Percentiles rank a stretch among this genome's conserved stretches.
These are phyloP conservation scores for Candida tropicalis DNA, from an alignment of 1,139 yeast genomes.

Conservation along the genomic window DNA sequence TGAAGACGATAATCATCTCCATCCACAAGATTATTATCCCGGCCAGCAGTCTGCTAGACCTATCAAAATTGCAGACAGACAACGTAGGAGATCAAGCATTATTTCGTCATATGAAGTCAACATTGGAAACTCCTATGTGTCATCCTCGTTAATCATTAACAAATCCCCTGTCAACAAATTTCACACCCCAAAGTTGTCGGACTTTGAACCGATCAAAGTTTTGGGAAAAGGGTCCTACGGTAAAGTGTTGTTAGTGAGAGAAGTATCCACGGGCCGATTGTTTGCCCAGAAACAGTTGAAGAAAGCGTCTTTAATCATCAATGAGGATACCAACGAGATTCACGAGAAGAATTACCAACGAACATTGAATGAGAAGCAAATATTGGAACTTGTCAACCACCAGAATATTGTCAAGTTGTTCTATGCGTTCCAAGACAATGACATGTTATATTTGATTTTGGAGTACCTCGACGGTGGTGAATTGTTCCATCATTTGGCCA, in stretches of 20 bases:
- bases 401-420: conserved; percentile 86
- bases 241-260: conserved; percentile 78
- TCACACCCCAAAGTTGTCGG: conserved; percentile 41
- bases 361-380: conserved; percentile 46
- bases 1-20: conserved; percentile 8
- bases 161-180: conserved; percentile 14
- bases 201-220: conserved; percentile 77
- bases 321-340: conserved; percentile 27
- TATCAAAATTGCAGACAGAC: conserved; percentile 11
- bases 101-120: conserved; percentile 21
- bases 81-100: conserved; percentile 20
- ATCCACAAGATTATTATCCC: conserved; percentile 13
- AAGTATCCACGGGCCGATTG: conserved; percentile 61
- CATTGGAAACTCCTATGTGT: conserved; percentile 16
- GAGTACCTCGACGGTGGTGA: conserved; percentile 96
- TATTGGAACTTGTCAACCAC: conserved; percentile 57
- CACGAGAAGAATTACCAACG: conserved; percentile 38
- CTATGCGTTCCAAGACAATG: conserved; percentile 86
- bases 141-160: conserved; percentile 20
- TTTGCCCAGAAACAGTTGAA: conserved; percentile 90
- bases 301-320: conserved; percentile 59
- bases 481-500: conserved; percentile 75
- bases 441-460: conserved; percentile 75
- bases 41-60: conserved; percentile 10
- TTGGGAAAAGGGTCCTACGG: conserved; percentile 95